A percentile compares a stretch with the other conserved stretches of the same genome.
These are phyloP conservation scores for Gentiana dahurica DNA, from an alignment of 257 asterid genomes.

Conservation along the genomic window DNA sequence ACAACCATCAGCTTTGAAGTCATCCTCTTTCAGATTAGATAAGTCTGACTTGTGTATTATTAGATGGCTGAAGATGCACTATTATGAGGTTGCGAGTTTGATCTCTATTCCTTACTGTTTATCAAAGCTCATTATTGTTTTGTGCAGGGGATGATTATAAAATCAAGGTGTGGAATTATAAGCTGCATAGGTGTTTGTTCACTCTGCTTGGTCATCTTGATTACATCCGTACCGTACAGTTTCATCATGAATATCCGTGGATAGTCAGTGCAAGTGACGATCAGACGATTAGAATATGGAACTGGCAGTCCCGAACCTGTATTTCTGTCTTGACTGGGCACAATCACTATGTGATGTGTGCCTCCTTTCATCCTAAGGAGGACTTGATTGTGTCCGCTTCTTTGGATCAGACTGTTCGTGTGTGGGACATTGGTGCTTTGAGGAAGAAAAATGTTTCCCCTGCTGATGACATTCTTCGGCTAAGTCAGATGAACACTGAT, in stretches of 20 bases:
- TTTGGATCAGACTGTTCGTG: constrained; percentile 95
- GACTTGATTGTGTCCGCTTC: constrained; percentile 97
- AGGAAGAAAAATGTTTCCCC: constrained; percentile 92
- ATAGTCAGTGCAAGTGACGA: constrained; percentile 97
- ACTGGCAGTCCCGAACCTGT: constrained; percentile 97
- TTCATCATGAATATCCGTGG: constrained; percentile 98
- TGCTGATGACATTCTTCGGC: constrained; percentile 77
- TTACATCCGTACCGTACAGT: constrained; percentile 89
- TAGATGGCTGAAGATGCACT: too few relatives aligned
- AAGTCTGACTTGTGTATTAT: too few relatives aligned
- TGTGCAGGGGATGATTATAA: constrained; percentile 96
- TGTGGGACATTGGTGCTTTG: constrained; percentile 95
- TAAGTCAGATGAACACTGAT: constrained; percentile 89
- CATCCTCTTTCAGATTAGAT: too few relatives aligned
- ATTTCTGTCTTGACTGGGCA: constrained; percentile 93
- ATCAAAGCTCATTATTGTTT: neutral
- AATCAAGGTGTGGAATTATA: constrained; percentile 96
- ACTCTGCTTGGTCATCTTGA: constrained; percentile 98
- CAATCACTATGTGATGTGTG: constrained; percentile 98
- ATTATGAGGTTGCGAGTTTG: too few relatives aligned
- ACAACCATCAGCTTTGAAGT: too few relatives aligned
- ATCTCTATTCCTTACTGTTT: too few relatives aligned
- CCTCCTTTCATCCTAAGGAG: constrained; percentile 94
- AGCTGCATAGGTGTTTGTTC: constrained; percentile 88
- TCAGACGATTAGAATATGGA: constrained; percentile 97